Evolutionary conservation across 1,284 basidiomycete species (phyloP).

Genomic region (Tylopilus sp.): DNA sequence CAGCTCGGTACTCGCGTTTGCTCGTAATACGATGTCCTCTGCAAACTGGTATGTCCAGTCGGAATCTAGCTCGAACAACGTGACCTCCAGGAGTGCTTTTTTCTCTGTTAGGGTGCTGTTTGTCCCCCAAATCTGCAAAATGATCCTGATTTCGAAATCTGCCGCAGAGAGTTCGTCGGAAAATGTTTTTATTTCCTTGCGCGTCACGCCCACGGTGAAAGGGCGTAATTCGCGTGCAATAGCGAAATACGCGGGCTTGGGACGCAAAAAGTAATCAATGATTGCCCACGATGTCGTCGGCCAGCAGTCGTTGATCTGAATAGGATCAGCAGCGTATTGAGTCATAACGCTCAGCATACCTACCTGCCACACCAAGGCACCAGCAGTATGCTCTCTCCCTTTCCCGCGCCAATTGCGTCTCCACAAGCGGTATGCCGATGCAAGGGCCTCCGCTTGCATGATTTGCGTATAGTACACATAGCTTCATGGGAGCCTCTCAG

Average conservation of each 20-base stretch:
- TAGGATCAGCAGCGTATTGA: slow-evolving; percentile 1
- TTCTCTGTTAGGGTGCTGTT: slow-evolving; percentile 67
- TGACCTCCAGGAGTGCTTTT: slow-evolving; percentile 60
- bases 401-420: slow-evolving; percentile 70
- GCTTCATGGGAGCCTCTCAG: slow-evolving; percentile 32
- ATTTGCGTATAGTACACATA: slow-evolving; percentile 80
- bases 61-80: slow-evolving; percentile 64
- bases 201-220: slow-evolving; percentile 76
- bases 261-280: slow-evolving; percentile 72
- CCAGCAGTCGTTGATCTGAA: slow-evolving; percentile 78
- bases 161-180: slow-evolving; percentile 59
- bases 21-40: slow-evolving; percentile 51
- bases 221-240: slow-evolving; percentile 68
- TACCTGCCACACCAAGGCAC: slow-evolving; percentile 81
- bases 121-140: slow-evolving; percentile 79
- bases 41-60: slow-evolving; percentile 53
- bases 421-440: slow-evolving; percentile 75
- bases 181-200: slow-evolving; percentile 64
- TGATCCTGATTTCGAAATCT: slow-evolving; percentile 61
- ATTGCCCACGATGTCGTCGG: slow-evolving; percentile 80
- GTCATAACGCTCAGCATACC: background rate
- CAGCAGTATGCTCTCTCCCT: slow-evolving; percentile 68
- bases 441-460: slow-evolving; percentile 79
- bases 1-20: slow-evolving; percentile 83
- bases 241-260: slow-evolving; percentile 72